A percentile compares a stretch with the other conserved stretches of the same genome.
phyloP scores from a whole-genome alignment of 78 protist species.

The Pirum gemmata region DNA sequence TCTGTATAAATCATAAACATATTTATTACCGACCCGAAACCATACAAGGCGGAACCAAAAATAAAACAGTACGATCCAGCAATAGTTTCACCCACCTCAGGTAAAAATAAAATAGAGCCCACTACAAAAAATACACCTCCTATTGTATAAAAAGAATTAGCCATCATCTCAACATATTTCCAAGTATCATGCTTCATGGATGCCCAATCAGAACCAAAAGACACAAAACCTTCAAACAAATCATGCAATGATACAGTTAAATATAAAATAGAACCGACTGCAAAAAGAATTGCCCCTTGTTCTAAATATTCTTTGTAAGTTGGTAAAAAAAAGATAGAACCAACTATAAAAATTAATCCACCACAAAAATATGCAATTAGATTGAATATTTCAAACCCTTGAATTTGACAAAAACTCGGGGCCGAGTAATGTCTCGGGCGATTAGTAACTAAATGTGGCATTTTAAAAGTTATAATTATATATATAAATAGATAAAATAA shows the following conservation, averaged over 20 bases:
- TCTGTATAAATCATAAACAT: neutral
- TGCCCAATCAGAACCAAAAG: neutral
- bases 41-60: neutral
- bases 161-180: neutral
- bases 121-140: neutral
- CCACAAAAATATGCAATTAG: neutral
- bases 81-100: neutral
- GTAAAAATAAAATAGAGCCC: neutral
- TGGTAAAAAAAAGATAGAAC: neutral
- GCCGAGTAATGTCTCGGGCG: neutral
- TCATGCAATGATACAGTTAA: neutral
- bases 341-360: neutral
- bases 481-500: no score
- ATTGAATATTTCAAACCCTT: neutral
- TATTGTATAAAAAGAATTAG: neutral
- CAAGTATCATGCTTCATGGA: neutral
- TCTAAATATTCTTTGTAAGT: neutral
- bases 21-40: neutral
- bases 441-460: neutral
- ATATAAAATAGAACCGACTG: neutral
- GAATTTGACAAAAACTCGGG: neutral
- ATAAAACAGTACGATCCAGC: neutral
- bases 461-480: no score
- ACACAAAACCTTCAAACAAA: neutral
- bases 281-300: neutral